Base-by-base conservation (phyloP, 148 eudicot species). In the Beta vulgaris region DNA sequence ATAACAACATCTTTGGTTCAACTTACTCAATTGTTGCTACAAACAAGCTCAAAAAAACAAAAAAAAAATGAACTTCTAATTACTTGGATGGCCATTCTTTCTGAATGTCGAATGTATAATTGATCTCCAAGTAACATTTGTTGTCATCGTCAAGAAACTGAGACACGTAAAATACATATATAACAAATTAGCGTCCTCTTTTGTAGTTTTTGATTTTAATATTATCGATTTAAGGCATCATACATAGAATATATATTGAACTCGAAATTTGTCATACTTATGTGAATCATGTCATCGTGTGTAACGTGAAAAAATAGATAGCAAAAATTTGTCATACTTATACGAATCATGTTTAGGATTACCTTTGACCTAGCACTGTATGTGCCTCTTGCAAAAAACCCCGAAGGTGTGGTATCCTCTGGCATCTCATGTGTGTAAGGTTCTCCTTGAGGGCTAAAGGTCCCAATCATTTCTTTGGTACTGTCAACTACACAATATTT, bases 391-490 rank as follows among this genome's bases (percentile, higher is more conserved):
- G 89, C 97, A 75, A 91, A 89, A 53, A 65, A 63, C 23, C 97
- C 97, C 25, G 90, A 87, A 46, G 97, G 93, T 7, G 93, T 78
- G 6, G 85, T 85, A 6, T 91, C 97, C 80, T 91, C 97, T 2
- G 93, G 87, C 82, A 91, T 87, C 78, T 80, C 88, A 72, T 91
- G 93, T 57, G 76, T 75, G 75, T 87, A 91, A 31, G 90, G 88
- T 68, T 91, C 97, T 18, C 69, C 36, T 46, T 87, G 93, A 35
- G 97, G 97, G 67, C 91, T 87, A 69, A 86, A 91, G 11, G 93
- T 89, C 48, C 97, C 97, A 15, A 91, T 82, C 97, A 91, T 89
- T 71, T 87, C 89, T 80, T 89, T 87, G 13, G 91, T 85, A 79
- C 80, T 89, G 42, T 91, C 91, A 69, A 91, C 97, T 91, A 48